Percentiles rank a stretch among this genome's conserved stretches.
These are phyloP conservation scores for Coemansia sp. DNA, from an alignment of 192 early-diverging fungal genomes.

Conservation along the genomic window DNA sequence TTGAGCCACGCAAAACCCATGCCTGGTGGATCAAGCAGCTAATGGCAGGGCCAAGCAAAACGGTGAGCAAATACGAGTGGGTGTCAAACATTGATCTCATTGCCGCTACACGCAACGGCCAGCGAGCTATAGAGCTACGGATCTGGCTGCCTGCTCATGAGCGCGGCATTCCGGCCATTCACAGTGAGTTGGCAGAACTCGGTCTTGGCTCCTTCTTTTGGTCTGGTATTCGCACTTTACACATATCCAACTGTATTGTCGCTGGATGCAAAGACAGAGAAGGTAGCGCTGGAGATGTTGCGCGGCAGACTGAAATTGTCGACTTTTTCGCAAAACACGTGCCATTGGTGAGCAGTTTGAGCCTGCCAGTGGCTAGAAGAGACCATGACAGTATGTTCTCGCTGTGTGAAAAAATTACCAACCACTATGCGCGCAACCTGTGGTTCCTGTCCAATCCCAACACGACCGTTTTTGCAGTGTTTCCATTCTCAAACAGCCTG, in stretches of 20 bases:
- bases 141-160: not conserved
- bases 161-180: not conserved
- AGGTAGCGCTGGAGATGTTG: not conserved
- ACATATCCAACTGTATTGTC: not conserved
- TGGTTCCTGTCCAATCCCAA: not conserved
- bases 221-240: not conserved
- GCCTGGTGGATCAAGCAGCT: not conserved
- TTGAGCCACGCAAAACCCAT: not conserved
- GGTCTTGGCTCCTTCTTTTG: not conserved
- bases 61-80: not conserved
- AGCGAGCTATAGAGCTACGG: not conserved
- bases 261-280: not conserved
- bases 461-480: not conserved
- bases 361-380: not conserved
- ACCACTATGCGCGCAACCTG: not conserved
- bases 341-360: not conserved
- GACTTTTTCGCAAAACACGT: not conserved
- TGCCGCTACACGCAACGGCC: not conserved
- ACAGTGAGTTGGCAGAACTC: not conserved
- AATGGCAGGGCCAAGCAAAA: not conserved
- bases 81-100: not conserved
- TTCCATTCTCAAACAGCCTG: not conserved
- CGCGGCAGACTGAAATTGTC: not conserved
- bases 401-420: not conserved
- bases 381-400: not conserved